Percentiles rank a stretch among this genome's conserved stretches.
Evolutionary conservation across 163 green algal species (phyloP).

Genomic region (Scenedesmus sp.): DNA sequence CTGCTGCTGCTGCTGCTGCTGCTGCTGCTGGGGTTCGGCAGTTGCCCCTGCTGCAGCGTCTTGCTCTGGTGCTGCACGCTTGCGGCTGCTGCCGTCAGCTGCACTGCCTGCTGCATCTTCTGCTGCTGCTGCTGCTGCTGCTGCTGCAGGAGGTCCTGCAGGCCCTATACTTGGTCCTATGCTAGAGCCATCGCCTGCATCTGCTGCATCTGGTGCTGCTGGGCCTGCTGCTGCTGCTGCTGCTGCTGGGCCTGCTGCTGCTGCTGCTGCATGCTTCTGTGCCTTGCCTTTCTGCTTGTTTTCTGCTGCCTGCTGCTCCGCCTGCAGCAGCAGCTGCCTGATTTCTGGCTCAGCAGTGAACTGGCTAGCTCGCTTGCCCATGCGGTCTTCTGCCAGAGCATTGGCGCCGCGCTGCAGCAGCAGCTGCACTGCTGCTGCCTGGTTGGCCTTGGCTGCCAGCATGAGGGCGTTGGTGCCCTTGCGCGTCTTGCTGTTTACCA

Average conservation of each 20-base stretch:
- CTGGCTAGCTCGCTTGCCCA: constrained; percentile 63
- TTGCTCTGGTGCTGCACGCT: constrained; percentile 9
- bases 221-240: background rate
- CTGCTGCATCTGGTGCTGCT: constrained; percentile 3
- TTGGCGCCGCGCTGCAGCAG: constrained; percentile 78
- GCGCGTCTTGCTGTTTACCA: constrained; percentile 53
- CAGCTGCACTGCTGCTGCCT: constrained; percentile 61
- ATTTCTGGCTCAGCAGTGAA: constrained; percentile 61
- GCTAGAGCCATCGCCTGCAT: background rate
- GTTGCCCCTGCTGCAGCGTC: background rate
- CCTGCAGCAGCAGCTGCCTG: constrained; percentile 47
- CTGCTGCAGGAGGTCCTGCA: constrained; percentile 20
- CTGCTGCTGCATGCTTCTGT: background rate
- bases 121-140: constrained; percentile 43
- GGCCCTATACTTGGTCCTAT: background rate
- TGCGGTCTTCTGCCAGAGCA: constrained; percentile 62
- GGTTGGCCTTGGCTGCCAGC: constrained; percentile 62
- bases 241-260: background rate
- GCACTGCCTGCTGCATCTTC: background rate
- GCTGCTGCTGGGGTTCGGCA: background rate
- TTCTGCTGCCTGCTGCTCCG: constrained; percentile 21
- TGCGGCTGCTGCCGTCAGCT: constrained; percentile 26
- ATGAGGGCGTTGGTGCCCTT: constrained; percentile 65
- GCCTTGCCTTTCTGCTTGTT: background rate
- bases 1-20: background rate